A percentile compares a stretch with the other conserved stretches of the same genome.
Conservation (phyloP, 176 grass and related monocot genomes). For the bread wheat (Triticum aestivum) region DNA sequence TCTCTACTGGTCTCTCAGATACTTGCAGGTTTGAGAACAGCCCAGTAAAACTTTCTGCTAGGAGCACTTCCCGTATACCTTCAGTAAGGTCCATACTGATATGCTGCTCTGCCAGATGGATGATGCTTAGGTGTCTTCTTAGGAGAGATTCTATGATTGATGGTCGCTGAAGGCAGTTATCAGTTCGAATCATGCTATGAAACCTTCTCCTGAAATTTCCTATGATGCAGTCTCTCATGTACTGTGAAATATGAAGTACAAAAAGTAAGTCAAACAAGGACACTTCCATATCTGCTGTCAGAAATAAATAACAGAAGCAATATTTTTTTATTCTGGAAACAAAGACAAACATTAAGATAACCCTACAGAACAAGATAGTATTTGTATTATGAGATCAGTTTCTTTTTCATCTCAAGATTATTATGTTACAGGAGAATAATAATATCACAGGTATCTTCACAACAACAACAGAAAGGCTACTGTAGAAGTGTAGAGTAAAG, state of each 20-base stretch:
- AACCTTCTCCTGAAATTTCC: conserved; percentile 96
- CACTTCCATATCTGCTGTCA: neutral
- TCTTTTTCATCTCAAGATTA: conserved; percentile 9
- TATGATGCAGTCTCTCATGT: conserved; percentile 98
- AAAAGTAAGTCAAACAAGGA: conserved; percentile 17
- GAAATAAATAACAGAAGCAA: conserved; percentile 30
- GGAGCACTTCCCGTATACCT: conserved; percentile 86
- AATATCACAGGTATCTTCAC: conserved; percentile 8
- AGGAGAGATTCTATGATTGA: conserved; percentile 86
- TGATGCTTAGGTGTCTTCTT: conserved; percentile 90
- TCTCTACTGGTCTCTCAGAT: conserved; percentile 68
- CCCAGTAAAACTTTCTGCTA: conserved; percentile 80
- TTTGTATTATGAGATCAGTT: neutral
- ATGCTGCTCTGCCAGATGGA: conserved; percentile 94
- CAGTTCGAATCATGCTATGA: conserved; percentile 74
- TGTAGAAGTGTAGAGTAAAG: neutral
- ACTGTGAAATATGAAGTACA: conserved; percentile 52
- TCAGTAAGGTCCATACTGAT: conserved; percentile 99
- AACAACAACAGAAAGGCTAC: neutral
- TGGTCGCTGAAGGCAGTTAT: conserved; percentile 87
- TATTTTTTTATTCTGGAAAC: neutral
- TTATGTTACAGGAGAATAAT: conserved; percentile 12
- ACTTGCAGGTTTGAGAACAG: conserved; percentile 77
- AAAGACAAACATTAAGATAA: neutral
- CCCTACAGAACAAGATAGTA: neutral